Conservation (phyloP, 2,329 filamentous ascomycete species). For the Alternaria brassicae region DNA sequence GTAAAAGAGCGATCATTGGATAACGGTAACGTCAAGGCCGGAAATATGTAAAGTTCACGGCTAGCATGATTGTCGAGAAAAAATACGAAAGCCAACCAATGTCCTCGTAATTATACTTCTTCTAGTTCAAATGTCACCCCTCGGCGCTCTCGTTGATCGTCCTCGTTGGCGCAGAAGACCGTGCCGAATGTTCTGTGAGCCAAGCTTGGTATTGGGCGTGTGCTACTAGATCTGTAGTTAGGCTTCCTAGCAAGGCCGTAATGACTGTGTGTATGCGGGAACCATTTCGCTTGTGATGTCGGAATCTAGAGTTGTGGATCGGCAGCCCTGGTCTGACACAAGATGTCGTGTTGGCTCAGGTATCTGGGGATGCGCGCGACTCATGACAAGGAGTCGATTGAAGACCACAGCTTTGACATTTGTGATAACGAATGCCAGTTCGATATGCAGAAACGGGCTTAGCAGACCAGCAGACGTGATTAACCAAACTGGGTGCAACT, state of each 20-base stretch:
- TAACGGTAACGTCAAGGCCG: background rate
- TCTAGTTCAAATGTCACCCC: constrained; percentile 12
- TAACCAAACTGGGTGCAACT: background rate
- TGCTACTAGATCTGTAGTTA: background rate
- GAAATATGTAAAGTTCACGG: constrained; percentile 13
- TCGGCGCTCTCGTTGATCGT: constrained; percentile 23
- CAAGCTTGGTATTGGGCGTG: background rate
- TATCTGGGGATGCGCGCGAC: background rate
- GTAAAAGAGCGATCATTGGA: background rate
- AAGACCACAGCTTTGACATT: background rate
- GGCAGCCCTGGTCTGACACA: background rate
- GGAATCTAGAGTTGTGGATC: constrained; percentile 4
- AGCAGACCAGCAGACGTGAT: background rate
- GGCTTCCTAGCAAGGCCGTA: background rate
- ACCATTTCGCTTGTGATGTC: constrained; percentile 8
- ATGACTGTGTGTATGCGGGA: constrained; percentile 3
- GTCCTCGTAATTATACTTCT: background rate
- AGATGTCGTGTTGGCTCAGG: background rate
- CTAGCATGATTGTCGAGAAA: background rate
- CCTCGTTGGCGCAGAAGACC: constrained; percentile 23
- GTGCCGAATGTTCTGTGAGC: constrained; percentile 19
- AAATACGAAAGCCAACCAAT: background rate
- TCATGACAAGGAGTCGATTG: background rate
- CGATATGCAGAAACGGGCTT: background rate
- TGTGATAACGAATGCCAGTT: background rate